Evolutionary conservation across 805 yeast species (phyloP).

Genomic region (Candida golubevii): DNA sequence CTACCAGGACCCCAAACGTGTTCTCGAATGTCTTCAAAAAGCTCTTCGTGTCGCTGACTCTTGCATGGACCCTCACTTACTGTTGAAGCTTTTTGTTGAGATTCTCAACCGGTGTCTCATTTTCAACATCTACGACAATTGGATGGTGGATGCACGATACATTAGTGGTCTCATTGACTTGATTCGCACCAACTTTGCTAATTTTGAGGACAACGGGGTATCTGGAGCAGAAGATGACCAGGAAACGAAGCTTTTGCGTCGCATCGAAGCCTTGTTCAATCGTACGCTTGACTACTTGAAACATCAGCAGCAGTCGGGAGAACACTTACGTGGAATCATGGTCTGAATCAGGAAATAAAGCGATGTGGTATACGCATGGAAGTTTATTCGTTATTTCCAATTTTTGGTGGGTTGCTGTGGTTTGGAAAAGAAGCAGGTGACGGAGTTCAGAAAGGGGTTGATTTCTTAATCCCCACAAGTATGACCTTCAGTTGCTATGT

Average conservation of each 20-base stretch:
- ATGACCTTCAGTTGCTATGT: too few species aligned
- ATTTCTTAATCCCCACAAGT: too few species aligned
- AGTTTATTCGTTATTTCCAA: too few species aligned
- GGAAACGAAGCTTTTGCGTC: slow-evolving; percentile 27
- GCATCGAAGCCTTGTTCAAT: slow-evolving; percentile 44
- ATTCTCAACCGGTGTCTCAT: slow-evolving; percentile 82
- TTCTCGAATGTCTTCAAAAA: slow-evolving; percentile 85
- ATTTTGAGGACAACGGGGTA: slow-evolving; percentile 28
- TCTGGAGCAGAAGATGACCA: slow-evolving; percentile 23
- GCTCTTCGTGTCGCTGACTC: slow-evolving; percentile 88
- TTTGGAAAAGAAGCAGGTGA: too few species aligned
- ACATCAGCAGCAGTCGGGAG: slow-evolving; percentile 45
- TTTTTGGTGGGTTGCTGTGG: too few species aligned
- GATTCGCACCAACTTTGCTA: slow-evolving; percentile 61
- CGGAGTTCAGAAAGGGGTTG: too few species aligned
- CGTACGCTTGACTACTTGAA: slow-evolving; percentile 69
- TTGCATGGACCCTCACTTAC: slow-evolving; percentile 75
- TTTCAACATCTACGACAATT: slow-evolving; percentile 78
- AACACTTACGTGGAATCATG: slow-evolving; percentile 3
- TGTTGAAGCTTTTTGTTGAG: slow-evolving; percentile 82
- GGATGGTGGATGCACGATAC: slow-evolving; percentile 64
- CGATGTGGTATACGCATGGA: too few species aligned
- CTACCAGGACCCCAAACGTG: slow-evolving; percentile 59
- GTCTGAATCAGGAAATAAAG: neutral
- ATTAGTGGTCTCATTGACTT: slow-evolving; percentile 84